A percentile compares a stretch with the other conserved stretches of the same genome.
phyloP scores from a whole-genome alignment of 1,284 basidiomycete genomes.

The Mycosarcoma maydis region DNA sequence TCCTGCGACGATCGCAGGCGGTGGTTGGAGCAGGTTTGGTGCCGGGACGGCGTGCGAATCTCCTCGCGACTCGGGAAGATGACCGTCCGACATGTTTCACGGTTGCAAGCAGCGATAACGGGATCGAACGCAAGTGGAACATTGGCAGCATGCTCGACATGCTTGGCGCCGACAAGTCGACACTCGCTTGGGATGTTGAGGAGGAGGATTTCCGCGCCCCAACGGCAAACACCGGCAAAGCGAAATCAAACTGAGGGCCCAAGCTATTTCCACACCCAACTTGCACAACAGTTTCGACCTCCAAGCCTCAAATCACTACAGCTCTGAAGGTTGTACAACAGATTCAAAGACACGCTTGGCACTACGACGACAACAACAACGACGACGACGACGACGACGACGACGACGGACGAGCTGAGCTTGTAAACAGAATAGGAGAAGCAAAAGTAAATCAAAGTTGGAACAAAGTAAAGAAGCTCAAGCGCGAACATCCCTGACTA shows the following conservation, averaged over 20 bases:
- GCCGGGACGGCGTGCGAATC: constrained; percentile 1
- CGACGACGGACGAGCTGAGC: no score
- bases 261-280: no score
- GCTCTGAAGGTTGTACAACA: no score
- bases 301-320: no score
- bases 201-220: constrained; percentile 37
- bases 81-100: background rate
- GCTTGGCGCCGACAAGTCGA: constrained; percentile 44
- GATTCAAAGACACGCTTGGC: no score
- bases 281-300: background rate
- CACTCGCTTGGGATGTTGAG: constrained; percentile 37
- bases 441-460: no score
- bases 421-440: no score
- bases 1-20: constrained; percentile 24
- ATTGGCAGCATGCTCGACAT: constrained; percentile 50
- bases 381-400: no score
- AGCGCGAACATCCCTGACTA: no score
- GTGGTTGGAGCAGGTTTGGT: constrained; percentile 1
- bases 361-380: no score
- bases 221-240: background rate
- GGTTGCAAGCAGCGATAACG: constrained; percentile 1
- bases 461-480: no score
- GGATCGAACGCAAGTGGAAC: constrained; percentile 46
- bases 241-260: background rate
- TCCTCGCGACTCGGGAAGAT: background rate